A percentile compares a stretch with the other conserved stretches of the same genome.
These are phyloP conservation scores for Cladosporium sp. DNA, from an alignment of 2,329 filamentous ascomycete genomes.

Conservation along the genomic window DNA sequence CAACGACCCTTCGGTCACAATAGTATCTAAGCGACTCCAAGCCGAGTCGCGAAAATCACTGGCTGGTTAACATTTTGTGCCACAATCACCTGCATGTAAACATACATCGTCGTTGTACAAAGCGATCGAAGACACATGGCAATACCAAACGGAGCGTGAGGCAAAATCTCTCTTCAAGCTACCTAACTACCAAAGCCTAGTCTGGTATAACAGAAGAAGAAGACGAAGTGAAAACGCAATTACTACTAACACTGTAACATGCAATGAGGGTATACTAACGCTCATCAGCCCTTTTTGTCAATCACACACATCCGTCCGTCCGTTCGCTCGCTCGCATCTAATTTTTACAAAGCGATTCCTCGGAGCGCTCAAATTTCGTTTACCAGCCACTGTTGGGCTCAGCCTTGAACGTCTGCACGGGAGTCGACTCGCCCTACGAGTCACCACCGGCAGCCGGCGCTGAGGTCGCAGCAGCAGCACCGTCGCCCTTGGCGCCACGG, in stretches of 20 bases:
- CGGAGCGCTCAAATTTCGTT: background rate
- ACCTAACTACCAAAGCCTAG: background rate
- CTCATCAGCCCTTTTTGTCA: slow-evolving; percentile 19
- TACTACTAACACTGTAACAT: slow-evolving; percentile 18
- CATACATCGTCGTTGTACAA: background rate
- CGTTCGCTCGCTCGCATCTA: slow-evolving; percentile 2
- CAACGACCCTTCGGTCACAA: too few species aligned
- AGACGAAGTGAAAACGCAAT: slow-evolving; percentile 1
- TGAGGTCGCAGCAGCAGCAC: slow-evolving; percentile 21
- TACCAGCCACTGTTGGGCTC: slow-evolving; percentile 8
- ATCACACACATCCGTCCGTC: background rate
- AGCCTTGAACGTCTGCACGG: background rate
- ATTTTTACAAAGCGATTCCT: slow-evolving; percentile 16
- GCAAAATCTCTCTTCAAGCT: background rate
- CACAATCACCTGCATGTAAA: background rate
- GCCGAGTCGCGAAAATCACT: background rate
- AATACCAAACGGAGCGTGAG: background rate
- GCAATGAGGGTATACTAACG: slow-evolving; percentile 23
- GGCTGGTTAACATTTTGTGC: background rate
- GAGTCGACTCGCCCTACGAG: slow-evolving; percentile 9
- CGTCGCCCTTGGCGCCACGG: slow-evolving; percentile 28
- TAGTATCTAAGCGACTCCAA: too few species aligned
- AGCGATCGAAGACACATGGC: background rate
- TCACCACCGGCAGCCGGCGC: slow-evolving; percentile 25
- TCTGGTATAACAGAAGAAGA: background rate